A percentile compares a stretch with the other conserved stretches of the same genome.
These are phyloP conservation scores for Uronychia setigera DNA, from an alignment of 73 alveolate species.

Conservation along the genomic window DNA sequence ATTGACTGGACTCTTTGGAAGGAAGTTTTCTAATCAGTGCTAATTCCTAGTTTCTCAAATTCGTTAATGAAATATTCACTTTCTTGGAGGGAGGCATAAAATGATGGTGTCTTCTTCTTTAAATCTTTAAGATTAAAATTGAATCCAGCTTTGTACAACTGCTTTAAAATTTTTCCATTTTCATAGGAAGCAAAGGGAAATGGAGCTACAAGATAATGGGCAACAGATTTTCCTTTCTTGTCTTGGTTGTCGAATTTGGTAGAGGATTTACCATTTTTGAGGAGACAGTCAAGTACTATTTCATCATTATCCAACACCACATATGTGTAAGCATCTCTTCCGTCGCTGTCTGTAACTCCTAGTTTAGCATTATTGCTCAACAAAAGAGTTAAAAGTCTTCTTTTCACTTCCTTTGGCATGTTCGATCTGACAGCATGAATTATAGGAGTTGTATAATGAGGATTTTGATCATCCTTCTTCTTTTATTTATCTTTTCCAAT, in stretches of 20 bases:
- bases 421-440: not conserved
- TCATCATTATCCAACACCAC: constrained; percentile 69
- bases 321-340: constrained; percentile 81
- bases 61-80: constrained; percentile 61
- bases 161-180: constrained; percentile 79
- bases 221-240: constrained; percentile 76
- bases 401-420: not conserved
- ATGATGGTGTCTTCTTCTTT: constrained; percentile 26
- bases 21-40: constrained; percentile 15
- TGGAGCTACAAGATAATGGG: constrained; percentile 82
- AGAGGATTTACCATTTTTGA: constrained; percentile 19
- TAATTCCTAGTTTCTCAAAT: constrained; percentile 47
- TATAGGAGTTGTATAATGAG: not conserved
- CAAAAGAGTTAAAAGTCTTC: not conserved
- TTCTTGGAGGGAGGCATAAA: constrained; percentile 27
- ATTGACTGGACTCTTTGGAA: not conserved
- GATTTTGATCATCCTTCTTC: not conserved
- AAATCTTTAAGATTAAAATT: constrained; percentile 64
- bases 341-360: constrained; percentile 55
- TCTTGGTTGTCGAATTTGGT: constrained; percentile 61
- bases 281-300: not conserved
- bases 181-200: constrained; percentile 92
- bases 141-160: constrained; percentile 59
- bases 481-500: not conserved
- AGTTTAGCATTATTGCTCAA: not conserved